phyloP scores from a whole-genome alignment of 345 rosid species.

The Syzygium jambos region DNA sequence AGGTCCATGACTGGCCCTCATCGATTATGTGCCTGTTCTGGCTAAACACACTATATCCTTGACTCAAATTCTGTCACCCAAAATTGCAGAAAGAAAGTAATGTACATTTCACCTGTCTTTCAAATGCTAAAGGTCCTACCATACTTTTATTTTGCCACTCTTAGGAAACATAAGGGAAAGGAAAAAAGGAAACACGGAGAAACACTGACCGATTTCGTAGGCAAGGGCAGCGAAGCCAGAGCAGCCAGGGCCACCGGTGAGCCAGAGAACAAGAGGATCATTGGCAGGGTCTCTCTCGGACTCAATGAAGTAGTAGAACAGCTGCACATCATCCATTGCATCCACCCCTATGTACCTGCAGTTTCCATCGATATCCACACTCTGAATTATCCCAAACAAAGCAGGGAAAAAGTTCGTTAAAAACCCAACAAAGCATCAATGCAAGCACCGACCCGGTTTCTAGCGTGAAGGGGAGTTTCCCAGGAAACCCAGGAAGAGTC shows the following conservation, averaged over 20 bases:
- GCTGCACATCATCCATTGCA: conserved; percentile 20
- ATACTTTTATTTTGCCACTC: background rate
- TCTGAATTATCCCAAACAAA: background rate
- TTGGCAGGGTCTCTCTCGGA: conserved; percentile 23
- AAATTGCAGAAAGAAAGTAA: background rate
- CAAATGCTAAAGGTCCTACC: background rate
- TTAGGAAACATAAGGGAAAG: background rate
- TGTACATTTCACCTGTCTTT: background rate
- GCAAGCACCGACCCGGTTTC: conserved; percentile 19
- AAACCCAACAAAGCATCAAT: background rate
- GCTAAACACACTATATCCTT: background rate
- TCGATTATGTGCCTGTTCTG: background rate
- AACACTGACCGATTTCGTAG: conserved; percentile 27
- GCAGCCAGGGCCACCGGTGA: conserved; percentile 35
- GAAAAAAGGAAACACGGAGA: background rate
- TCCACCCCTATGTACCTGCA: conserved; percentile 24
- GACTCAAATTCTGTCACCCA: background rate
- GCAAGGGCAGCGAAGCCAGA: conserved; percentile 32
- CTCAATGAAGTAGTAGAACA: conserved; percentile 31
- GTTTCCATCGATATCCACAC: background rate
- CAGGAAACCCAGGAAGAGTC: conserved; percentile 12
- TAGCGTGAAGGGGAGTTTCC: conserved; percentile 10
- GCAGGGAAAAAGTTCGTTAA: background rate
- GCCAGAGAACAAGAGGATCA: conserved; percentile 34
- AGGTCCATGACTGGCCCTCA: background rate